Percentiles rank a stretch among this genome's conserved stretches.
Evolutionary conservation across 208 protist species (phyloP).

Genomic region (Lotmaria passim): DNA sequence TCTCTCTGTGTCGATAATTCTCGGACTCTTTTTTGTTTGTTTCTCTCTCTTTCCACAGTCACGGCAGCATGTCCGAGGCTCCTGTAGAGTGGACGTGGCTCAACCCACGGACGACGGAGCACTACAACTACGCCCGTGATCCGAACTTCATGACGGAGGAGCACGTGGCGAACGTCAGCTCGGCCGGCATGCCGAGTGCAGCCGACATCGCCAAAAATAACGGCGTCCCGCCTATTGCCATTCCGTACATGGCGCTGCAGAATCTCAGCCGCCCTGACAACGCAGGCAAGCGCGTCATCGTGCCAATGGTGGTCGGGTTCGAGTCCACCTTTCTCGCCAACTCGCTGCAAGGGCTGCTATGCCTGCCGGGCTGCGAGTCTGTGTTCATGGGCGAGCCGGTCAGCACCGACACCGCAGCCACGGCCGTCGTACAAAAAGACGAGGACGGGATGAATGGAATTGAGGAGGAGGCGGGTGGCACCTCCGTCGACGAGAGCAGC

Average conservation of each 20-base stretch:
- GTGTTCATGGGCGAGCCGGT: slow-evolving; percentile 44
- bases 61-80: background rate
- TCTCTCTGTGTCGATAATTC: background rate
- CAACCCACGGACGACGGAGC: background rate
- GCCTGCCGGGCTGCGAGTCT: slow-evolving; percentile 59
- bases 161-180: slow-evolving; percentile 4
- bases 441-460: background rate
- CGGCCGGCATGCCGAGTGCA: slow-evolving; percentile 3
- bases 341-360: slow-evolving; percentile 51
- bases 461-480: slow-evolving; percentile 13
- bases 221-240: slow-evolving; percentile 23
- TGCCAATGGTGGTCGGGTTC: slow-evolving; percentile 51
- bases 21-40: background rate
- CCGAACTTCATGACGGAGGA: slow-evolving; percentile 18
- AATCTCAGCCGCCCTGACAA: slow-evolving; percentile 24
- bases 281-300: slow-evolving; percentile 47
- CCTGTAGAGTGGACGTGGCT: slow-evolving; percentile 6
- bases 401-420: background rate
- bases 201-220: slow-evolving; percentile 8
- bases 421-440: background rate
- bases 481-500: background rate
- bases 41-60: background rate
- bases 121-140: slow-evolving; percentile 34
- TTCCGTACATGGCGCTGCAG: slow-evolving; percentile 52
- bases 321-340: slow-evolving; percentile 53